Conservation (phyloP, 306 rosid genomes). For the Medicago ruthenica region DNA sequence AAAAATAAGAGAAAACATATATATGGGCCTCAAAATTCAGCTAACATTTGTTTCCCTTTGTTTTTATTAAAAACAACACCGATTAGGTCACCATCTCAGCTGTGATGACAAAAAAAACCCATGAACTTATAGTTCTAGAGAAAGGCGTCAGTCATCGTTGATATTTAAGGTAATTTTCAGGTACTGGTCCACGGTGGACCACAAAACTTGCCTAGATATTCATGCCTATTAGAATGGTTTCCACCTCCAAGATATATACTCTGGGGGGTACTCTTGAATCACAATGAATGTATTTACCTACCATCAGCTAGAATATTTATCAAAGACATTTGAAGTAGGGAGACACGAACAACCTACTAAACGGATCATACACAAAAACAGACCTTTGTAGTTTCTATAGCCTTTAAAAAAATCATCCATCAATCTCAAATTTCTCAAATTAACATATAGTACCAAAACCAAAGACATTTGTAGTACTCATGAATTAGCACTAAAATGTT, state of each 20-base stretch:
- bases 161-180: not conserved
- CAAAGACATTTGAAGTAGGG: not conserved
- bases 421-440: conserved; percentile 29
- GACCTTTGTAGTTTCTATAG: not conserved
- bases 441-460: conserved; percentile 31
- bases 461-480: conserved; percentile 21
- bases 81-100: not conserved
- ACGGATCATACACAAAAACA: conserved; percentile 5
- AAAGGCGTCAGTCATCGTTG: not conserved
- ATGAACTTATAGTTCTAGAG: not conserved
- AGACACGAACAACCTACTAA: not conserved
- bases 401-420: conserved; percentile 13
- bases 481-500: conserved; percentile 28
- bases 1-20: not conserved
- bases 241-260: too few species aligned
- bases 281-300: not conserved
- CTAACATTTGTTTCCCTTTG: not conserved
- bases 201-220: too few species aligned
- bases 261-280: not conserved
- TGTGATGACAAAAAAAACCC: not conserved
- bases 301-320: not conserved
- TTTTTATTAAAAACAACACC: not conserved
- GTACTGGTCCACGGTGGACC: not conserved
- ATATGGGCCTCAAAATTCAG: not conserved
- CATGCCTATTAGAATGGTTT: too few species aligned